Evolutionary conservation across 2,329 filamentous ascomycete species (phyloP).

Genomic region (Penicillium sp.): DNA sequence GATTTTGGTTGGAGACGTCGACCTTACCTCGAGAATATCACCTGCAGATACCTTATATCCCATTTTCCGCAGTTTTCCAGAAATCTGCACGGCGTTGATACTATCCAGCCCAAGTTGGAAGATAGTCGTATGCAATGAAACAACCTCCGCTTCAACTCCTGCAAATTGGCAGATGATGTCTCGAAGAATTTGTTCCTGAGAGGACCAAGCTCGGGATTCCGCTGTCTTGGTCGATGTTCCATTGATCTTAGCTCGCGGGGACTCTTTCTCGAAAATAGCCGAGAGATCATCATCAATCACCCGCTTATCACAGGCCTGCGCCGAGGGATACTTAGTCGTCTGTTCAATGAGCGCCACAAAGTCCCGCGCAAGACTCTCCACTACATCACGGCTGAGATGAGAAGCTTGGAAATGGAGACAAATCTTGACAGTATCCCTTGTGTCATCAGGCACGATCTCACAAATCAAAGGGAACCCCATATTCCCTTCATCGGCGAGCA

Average conservation of each 20-base stretch:
- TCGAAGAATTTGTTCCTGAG: conserved; percentile 58
- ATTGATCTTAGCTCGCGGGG: conserved; percentile 7
- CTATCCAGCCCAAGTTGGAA: conserved; percentile 90
- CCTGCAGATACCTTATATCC: conserved; percentile 65
- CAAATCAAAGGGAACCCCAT: conserved; percentile 74
- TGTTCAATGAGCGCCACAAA: conserved; percentile 41
- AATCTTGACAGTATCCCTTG: conserved; percentile 58
- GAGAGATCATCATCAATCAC: conserved; percentile 29
- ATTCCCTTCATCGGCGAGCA: conserved; percentile 56
- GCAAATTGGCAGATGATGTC: conserved; percentile 64
- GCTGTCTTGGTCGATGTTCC: conserved; percentile 11
- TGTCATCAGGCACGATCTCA: conserved; percentile 66
- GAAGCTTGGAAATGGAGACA: conserved; percentile 63
- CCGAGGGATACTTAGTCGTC: conserved; percentile 37
- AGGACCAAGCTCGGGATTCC: conserved; percentile 50
- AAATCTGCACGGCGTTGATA: conserved; percentile 81
- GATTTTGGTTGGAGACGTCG: background rate
- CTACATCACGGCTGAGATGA: conserved; percentile 28
- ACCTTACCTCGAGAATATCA: conserved; percentile 69
- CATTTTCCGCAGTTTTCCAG: conserved; percentile 64
- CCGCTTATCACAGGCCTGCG: conserved; percentile 35
- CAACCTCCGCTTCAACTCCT: conserved; percentile 51
- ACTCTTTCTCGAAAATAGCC: conserved; percentile 31
- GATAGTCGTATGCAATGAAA: conserved; percentile 69
- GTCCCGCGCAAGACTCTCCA: conserved; percentile 31